phyloP scores from a whole-genome alignment of 768 basidiomycete species.

The Termitomyces sp. region DNA sequence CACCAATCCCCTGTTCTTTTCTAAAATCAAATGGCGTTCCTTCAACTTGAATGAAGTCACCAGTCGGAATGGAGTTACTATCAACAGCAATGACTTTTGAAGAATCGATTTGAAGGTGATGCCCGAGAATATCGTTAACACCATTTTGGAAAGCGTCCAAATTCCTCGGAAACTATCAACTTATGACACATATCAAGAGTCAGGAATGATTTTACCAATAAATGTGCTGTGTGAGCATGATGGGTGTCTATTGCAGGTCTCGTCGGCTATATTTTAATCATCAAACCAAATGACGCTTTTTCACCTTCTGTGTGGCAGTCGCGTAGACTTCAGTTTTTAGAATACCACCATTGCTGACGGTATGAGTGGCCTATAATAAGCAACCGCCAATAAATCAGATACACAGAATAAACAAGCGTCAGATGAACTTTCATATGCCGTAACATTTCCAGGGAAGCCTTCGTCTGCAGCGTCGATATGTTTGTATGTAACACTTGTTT shows the following conservation, averaged over 20 bases:
- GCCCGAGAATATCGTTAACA: conserved; percentile 26
- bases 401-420: neutral
- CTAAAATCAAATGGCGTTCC: conserved; percentile 38
- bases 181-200: no score
- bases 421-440: conserved; percentile 28
- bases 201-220: conserved; percentile 34
- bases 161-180: conserved; percentile 28
- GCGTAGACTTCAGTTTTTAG: conserved; percentile 39
- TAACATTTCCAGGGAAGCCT: conserved; percentile 48
- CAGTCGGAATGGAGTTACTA: conserved; percentile 30
- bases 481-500: conserved; percentile 45
- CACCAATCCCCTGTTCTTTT: conserved; percentile 24
- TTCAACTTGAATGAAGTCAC: conserved; percentile 15
- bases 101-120: conserved; percentile 23
- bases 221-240: conserved; percentile 51
- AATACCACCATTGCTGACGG: conserved; percentile 36
- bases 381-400: neutral
- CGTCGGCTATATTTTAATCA: neutral
- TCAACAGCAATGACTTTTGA: conserved; percentile 29
- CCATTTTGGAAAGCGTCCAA: conserved; percentile 46
- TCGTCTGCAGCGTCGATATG: conserved; percentile 47
- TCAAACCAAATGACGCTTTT: neutral
- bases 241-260: conserved; percentile 33
- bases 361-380: conserved; percentile 38
- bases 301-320: conserved; percentile 36